Evolutionary conservation across 1,139 yeast species (phyloP).

Genomic region (Debaryomycetaceae sp.): DNA sequence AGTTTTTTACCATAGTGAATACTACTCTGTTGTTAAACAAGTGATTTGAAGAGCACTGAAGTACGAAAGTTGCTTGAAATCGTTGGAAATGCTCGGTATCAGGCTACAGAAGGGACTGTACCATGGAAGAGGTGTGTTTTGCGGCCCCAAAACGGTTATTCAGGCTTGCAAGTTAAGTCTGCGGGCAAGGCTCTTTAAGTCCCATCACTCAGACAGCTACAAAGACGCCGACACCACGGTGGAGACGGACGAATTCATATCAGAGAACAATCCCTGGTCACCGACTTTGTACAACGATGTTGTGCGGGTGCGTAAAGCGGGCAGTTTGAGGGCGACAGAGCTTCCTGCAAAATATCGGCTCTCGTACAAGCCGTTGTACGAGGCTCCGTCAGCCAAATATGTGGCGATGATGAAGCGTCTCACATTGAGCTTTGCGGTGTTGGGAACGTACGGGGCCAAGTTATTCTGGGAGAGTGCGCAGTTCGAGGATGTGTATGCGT

Average conservation of each 20-base stretch:
- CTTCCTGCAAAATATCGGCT: constrained; percentile 44
- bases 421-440: constrained; percentile 50
- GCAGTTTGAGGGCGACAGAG: constrained; percentile 22
- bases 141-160: not conserved
- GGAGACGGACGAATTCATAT: constrained; percentile 40
- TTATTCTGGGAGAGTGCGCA: constrained; percentile 54
- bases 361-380: constrained; percentile 53
- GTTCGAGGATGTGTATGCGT: constrained; percentile 53
- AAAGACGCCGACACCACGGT: constrained; percentile 32
- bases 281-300: constrained; percentile 40
- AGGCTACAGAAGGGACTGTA: not conserved
- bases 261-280: constrained; percentile 49
- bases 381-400: constrained; percentile 53
- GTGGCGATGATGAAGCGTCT: constrained; percentile 54
- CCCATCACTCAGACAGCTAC: constrained; percentile 15
- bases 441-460: constrained; percentile 55
- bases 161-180: not conserved
- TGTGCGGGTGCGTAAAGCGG: constrained; percentile 28
- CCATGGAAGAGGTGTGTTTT: not conserved
- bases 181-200: not conserved
- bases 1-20: not conserved
- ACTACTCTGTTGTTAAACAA: not conserved
- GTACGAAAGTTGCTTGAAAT: not conserved
- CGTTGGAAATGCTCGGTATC: not conserved
- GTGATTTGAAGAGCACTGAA: not conserved